phyloP scores from a whole-genome alignment of 208 protist species.

The Tritrichomonas foetus region DNA sequence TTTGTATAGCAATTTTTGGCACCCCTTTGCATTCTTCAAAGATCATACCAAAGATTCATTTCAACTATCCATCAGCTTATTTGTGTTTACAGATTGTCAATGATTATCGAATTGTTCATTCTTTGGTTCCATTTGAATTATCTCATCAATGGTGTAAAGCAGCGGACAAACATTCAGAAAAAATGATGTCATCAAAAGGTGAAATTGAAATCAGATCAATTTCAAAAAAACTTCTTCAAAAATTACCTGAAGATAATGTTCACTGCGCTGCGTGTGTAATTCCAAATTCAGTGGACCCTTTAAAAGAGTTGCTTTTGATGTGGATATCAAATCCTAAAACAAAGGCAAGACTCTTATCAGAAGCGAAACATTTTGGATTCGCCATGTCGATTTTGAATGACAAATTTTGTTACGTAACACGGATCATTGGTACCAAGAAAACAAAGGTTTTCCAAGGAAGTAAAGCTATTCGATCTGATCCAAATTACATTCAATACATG shows the following conservation, averaged over 20 bases:
- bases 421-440: not conserved
- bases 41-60: not conserved
- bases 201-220: not conserved
- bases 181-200: not conserved
- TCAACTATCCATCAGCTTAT: not conserved
- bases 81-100: not conserved
- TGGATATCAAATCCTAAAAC: not conserved
- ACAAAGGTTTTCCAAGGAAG: too few relatives aligned
- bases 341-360: not conserved
- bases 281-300: not conserved
- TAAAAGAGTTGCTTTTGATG: not conserved
- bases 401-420: not conserved
- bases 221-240: not conserved
- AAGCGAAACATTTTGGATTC: not conserved
- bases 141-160: constrained; percentile 1
- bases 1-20: not conserved
- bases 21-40: not conserved
- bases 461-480: too few relatives aligned
- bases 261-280: not conserved
- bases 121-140: not conserved
- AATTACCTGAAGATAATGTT: not conserved
- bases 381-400: not conserved
- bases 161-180: not conserved
- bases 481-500: too few relatives aligned
- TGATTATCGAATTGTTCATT: not conserved